Evolutionary conservation across 441 rosid species (phyloP), one percentile per base, ranked within the genome.

Genomic region (Omphalea diandra): DNA sequence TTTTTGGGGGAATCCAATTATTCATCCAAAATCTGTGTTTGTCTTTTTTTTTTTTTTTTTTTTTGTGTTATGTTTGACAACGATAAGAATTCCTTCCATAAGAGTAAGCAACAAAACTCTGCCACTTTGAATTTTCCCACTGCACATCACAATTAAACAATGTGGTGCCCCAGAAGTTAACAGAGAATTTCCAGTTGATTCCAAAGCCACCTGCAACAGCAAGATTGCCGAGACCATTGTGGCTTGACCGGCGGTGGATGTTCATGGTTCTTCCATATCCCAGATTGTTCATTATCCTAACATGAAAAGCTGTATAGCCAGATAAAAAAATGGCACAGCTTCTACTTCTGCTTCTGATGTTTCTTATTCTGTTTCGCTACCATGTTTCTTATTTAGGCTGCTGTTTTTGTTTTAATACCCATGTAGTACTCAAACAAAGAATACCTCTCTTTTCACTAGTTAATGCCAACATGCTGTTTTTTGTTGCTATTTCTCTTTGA

Each of bases 101-200:
- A 1, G 64, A 54, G 24, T 67, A 68, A 5, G 72, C 72, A 60
- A 67, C 68, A 53, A 67, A 61, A 43, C 38, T 40, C 46, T 67
- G 72, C 72, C 68, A 52, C 22, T n/a, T 27, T 8, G 72, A 60
- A 35, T 53, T 2, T 22, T 67, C 72, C 77, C 72, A 67, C 31
- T 26, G 62, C 68, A 73, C 63, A 41, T 67, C 54, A 12, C 77
- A 52, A 33, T 67, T 67, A 32, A 35, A 73, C 67, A 73, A 31
- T 17, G 76, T 59, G 15, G 71, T 66, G 24, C 76, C 75, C 70
- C 66, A 72, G 59, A 72, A 46, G 15, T 72, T 72, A 0, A 56
- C 64, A 3, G 50, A 68, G 62, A 74, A 74, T 7, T 55, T 62
- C 77, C 77, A 74, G 22, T n/a, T n/a, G 31, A 62, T 59, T 41